Base-by-base conservation (phyloP, 2,329 filamentous ascomycete genomes). In the Venturia effusa region DNA sequence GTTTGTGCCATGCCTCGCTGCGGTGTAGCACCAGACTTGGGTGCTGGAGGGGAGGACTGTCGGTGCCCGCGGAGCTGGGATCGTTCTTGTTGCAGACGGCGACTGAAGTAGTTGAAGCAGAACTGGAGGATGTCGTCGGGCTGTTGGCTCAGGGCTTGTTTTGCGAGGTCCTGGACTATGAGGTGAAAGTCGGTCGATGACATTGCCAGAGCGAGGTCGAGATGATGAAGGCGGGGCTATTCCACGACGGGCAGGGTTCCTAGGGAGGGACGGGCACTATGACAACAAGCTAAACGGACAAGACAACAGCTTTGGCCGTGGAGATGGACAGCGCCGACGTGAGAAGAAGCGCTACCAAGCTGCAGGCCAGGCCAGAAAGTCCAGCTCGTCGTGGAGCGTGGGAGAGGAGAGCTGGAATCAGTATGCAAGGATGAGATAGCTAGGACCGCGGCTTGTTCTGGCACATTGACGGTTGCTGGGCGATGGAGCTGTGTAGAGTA, bases 61-160 rank as follows among this genome's bases (percentile, higher is more conserved):
- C 15, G 27, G 41, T 13, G 43, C 34, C 43, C 30, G 24, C 32
- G 61, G 15, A 24, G 32, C 17, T 45, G 61, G 70, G 80, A 77
- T 71, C 84, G 84, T 79, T 89, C 84, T 71, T 81, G 80, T 74
- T 86, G 83, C 70, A 89, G 83, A 71, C 84, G 84, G 72, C 79
- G 80, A 69, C 80, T 78, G 76, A 88, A 88, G 78, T 84, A 84
- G 75, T 88, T 85, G 75, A 84, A 82, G 77, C 85, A 88, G 79
- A 86, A 87, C 74, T 89, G 86, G 69, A 88, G 80, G 72, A 86
- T 80, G 78, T 90, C 86, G 73, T 78, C 70, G 61, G 86, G 84
- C 67, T 83, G 79, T 69, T 80, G 74, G 71, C 82, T 81, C 68
- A 80, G 77, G 69, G 88, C 75, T 74, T 87, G 80, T 75, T 80